These are phyloP conservation scores for Starmerella kuoi DNA, from an alignment of 805 yeast genomes.

Conservation along the genomic window DNA sequence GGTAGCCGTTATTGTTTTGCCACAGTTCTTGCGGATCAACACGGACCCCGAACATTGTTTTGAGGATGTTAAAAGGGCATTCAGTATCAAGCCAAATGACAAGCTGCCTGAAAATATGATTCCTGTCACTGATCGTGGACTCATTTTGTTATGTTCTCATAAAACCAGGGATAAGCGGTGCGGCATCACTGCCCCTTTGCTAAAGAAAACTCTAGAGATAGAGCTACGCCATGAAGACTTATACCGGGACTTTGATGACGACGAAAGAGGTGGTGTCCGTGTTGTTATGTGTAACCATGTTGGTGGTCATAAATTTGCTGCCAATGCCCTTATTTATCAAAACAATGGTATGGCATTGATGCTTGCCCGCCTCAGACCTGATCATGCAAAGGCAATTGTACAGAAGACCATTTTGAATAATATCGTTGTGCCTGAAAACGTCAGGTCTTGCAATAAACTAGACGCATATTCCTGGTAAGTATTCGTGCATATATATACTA, in stretches of 20 bases:
- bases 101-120: conserved; percentile 17
- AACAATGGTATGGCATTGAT: conserved; percentile 67
- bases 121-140: conserved; percentile 20
- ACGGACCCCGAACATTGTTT: conserved; percentile 23
- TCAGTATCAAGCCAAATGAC: conserved; percentile 15
- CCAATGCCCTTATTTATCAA: conserved; percentile 69
- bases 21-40: conserved; percentile 28
- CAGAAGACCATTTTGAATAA: conserved; percentile 62
- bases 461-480: conserved; percentile 25
- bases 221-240: conserved; percentile 59
- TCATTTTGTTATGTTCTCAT: conserved; percentile 75
- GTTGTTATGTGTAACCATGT: conserved; percentile 71
- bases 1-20: conserved; percentile 21
- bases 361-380: conserved; percentile 78
- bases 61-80: conserved; percentile 16
- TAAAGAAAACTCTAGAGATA: conserved; percentile 66
- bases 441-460: conserved; percentile 38
- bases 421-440: conserved; percentile 56
- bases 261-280: conserved; percentile 59
- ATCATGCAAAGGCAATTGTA: conserved; percentile 57
- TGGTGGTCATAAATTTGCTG: conserved; percentile 93
- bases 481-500: neutral
- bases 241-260: conserved; percentile 66
- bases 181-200: conserved; percentile 84
- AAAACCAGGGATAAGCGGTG: conserved; percentile 83